These are phyloP conservation scores for Microcera coccophila DNA, from an alignment of 2,329 filamentous ascomycete species.

Conservation along the genomic window DNA sequence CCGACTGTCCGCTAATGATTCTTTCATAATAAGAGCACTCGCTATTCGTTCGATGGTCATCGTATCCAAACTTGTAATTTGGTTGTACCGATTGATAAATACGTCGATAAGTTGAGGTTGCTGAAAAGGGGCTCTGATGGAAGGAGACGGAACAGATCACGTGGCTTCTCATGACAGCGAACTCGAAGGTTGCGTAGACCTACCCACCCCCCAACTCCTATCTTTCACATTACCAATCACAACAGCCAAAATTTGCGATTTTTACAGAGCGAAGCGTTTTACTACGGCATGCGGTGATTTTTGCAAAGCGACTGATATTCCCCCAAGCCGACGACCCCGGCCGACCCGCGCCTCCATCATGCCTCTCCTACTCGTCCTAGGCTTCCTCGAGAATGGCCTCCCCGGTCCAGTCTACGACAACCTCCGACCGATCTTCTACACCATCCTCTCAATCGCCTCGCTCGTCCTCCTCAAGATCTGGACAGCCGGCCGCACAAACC, in stretches of 20 bases:
- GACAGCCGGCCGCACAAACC: conserved; percentile 70
- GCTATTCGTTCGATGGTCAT: no score
- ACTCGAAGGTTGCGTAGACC: not conserved
- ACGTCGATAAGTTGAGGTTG: not conserved
- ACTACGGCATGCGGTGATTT: conserved; percentile 15
- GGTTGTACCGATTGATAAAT: not conserved
- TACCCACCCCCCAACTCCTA: not conserved
- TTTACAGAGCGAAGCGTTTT: not conserved
- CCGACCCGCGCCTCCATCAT: conserved; percentile 32
- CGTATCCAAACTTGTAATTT: not conserved
- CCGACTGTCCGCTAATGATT: no score
- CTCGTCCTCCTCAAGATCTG: conserved; percentile 63
- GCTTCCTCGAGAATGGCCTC: conserved; percentile 45
- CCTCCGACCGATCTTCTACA: conserved; percentile 41
- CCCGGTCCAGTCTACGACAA: conserved; percentile 48
- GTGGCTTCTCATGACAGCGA: not conserved
- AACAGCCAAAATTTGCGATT: not conserved
- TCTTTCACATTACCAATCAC: not conserved
- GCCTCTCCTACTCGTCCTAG: conserved; percentile 51
- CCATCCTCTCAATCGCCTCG: conserved; percentile 33
- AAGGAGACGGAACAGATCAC: not conserved
- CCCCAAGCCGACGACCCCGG: conserved; percentile 1
- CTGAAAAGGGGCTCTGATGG: not conserved
- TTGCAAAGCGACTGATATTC: not conserved
- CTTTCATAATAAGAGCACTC: no score